phyloP scores from a whole-genome alignment of 202 grass and related monocot genomes.

The Setaria italica region DNA sequence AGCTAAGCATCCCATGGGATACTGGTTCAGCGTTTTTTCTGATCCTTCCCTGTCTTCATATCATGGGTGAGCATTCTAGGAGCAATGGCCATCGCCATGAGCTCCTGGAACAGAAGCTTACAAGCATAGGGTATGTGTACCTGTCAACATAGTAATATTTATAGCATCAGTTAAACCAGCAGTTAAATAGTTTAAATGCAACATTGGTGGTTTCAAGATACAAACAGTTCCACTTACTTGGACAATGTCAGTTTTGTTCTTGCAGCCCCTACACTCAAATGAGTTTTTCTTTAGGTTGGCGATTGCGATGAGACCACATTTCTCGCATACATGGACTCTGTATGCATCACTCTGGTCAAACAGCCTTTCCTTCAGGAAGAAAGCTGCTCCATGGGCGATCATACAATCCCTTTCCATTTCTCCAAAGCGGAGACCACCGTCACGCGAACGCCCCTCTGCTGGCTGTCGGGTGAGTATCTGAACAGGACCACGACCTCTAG shows the following conservation, averaged over 20 bases:
- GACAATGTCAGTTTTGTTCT: conserved; percentile 99
- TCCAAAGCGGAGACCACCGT: conserved; percentile 94
- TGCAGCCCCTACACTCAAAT: conserved; percentile 94
- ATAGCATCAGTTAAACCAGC: conserved; percentile 2
- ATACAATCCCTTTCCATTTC: conserved; percentile 99
- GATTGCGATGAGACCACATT: conserved; percentile 93
- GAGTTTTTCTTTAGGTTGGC: conserved; percentile 98
- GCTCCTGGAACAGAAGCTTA: conserved; percentile 95
- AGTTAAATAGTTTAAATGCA: background rate
- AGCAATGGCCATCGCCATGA: conserved; percentile 93
- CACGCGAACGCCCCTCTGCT: conserved; percentile 92
- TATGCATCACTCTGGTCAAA: conserved; percentile 98
- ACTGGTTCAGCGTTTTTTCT: conserved; percentile 66
- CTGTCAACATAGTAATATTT: conserved; percentile 39
- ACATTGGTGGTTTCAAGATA: background rate
- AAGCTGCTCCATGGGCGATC: conserved; percentile 97
- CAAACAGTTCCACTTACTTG: conserved; percentile 59
- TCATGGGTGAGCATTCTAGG: conserved; percentile 90
- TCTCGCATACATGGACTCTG: conserved; percentile 97
- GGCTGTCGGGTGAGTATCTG: conserved; percentile 97
- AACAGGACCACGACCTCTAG: conserved; percentile 93
- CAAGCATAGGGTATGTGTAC: conserved; percentile 94
- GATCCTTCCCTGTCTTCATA: conserved; percentile 61
- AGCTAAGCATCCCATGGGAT: background rate
- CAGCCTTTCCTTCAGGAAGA: conserved; percentile 96